phyloP scores from a whole-genome alignment of 2,329 filamentous ascomycete species.

The Penicillium sp. region DNA sequence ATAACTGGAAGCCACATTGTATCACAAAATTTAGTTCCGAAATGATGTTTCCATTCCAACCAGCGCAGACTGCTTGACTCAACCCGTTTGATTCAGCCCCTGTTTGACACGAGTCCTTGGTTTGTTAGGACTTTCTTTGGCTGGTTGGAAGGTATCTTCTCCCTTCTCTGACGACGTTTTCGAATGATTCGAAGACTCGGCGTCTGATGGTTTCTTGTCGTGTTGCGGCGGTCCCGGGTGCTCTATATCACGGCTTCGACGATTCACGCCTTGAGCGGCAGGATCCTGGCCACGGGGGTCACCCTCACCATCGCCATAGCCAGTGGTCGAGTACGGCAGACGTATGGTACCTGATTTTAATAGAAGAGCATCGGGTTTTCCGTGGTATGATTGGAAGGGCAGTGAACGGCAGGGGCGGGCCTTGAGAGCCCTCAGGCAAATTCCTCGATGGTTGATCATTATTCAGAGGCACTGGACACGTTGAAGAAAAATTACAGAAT shows the following conservation, averaged over 20 bases:
- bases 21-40: no score
- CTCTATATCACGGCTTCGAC: constrained; percentile 11
- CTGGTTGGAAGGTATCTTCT: neutral
- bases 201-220: neutral
- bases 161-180: neutral
- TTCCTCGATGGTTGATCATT: neutral
- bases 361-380: neutral
- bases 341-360: neutral
- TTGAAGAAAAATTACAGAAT: neutral
- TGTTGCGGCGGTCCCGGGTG: constrained; percentile 7
- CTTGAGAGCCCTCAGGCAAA: neutral
- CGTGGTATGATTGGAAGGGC: neutral
- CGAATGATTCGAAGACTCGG: neutral
- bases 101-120: neutral
- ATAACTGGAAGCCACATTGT: no score
- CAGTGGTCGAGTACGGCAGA: constrained; percentile 3
- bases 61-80: no score
- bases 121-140: neutral
- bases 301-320: constrained; percentile 5
- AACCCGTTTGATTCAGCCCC: neutral
- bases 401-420: neutral
- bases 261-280: constrained; percentile 4
- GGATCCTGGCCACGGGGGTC: constrained; percentile 4
- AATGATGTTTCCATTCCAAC: no score
- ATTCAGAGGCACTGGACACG: neutral